Conservation (phyloP, 345 rosid species). For the Aquilaria sinensis region DNA sequence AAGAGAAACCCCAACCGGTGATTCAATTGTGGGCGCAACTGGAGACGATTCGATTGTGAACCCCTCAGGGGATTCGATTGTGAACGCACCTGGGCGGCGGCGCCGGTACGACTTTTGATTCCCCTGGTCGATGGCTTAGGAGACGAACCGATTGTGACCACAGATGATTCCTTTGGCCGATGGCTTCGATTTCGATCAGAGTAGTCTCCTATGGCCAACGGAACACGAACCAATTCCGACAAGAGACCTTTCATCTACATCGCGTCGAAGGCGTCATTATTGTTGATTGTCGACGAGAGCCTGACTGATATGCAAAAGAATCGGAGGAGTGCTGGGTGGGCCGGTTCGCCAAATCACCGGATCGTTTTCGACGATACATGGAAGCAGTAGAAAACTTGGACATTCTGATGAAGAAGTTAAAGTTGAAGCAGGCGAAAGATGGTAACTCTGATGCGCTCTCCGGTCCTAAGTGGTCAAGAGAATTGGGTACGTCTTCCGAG, state of each 20-base stretch:
- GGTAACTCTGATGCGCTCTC: constrained; percentile 70
- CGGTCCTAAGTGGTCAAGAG: constrained; percentile 91
- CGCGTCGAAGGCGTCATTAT: constrained; percentile 63
- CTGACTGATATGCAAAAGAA: constrained; percentile 68
- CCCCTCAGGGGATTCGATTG: too few relatives aligned
- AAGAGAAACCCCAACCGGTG: too few relatives aligned
- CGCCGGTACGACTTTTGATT: too few relatives aligned
- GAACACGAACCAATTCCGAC: constrained; percentile 16
- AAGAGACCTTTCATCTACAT: constrained; percentile 26
- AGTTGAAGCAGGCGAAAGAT: constrained; percentile 67
- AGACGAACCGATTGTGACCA: too few relatives aligned
- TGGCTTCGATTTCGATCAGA: too few relatives aligned
- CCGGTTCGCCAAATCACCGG: constrained; percentile 89
- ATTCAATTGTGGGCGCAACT: too few relatives aligned
- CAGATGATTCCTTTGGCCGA: too few relatives aligned
- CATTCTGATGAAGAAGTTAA: constrained; percentile 74
- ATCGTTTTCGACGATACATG: constrained; percentile 89
- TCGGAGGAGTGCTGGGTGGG: constrained; percentile 88
- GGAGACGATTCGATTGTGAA: too few relatives aligned
- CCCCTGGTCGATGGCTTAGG: too few relatives aligned
- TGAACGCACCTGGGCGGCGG: too few relatives aligned
- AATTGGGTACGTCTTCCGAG: constrained; percentile 65
- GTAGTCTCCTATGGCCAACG: too few relatives aligned
- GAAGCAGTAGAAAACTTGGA: constrained; percentile 89
- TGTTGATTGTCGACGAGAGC: constrained; percentile 64